These are phyloP conservation scores for Diutina siamensis DNA, from an alignment of 1,139 yeast genomes.

Conservation along the genomic window DNA sequence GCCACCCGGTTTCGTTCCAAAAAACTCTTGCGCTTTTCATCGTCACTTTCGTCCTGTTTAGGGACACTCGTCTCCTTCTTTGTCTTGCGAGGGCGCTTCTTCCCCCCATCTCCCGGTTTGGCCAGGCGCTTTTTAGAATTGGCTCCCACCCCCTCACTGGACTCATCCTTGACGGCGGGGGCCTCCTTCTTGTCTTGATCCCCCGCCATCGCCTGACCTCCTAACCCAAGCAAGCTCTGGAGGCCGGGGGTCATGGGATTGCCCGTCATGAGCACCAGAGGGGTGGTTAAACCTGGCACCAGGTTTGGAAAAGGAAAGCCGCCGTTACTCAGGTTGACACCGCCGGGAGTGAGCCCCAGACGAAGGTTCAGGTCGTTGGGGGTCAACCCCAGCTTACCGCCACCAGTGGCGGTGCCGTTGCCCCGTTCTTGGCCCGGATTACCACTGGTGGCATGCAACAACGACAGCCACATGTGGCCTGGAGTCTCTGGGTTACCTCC, in stretches of 20 bases:
- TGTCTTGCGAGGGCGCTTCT: conserved; percentile 1
- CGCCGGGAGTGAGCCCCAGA: conserved; percentile 50
- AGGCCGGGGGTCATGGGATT: conserved; percentile 35
- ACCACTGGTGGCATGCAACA: conserved; percentile 28
- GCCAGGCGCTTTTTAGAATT: background rate
- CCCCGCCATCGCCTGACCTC: background rate
- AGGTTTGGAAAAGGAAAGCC: conserved; percentile 15
- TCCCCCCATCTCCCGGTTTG: background rate
- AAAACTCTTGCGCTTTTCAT: conserved; percentile 70
- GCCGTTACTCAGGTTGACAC: conserved; percentile 26
- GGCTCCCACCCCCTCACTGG: no score
- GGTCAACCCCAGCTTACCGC: conserved; percentile 44
- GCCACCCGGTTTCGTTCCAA: conserved; percentile 90
- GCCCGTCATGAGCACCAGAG: conserved; percentile 21
- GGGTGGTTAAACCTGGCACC: conserved; percentile 33
- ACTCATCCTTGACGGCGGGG: background rate
- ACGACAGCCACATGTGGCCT: conserved; percentile 35
- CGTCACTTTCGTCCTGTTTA: conserved; percentile 24
- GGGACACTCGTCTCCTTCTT: conserved; percentile 9
- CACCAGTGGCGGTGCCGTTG: conserved; percentile 9
- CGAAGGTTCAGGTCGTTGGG: conserved; percentile 61
- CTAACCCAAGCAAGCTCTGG: conserved; percentile 15
- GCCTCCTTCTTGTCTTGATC: background rate
- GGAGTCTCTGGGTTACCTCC: conserved; percentile 40
- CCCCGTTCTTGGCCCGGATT: conserved; percentile 7